Evolutionary conservation across 176 grass and related monocot species (phyloP).

Genomic region (Aegilops longissima): DNA sequence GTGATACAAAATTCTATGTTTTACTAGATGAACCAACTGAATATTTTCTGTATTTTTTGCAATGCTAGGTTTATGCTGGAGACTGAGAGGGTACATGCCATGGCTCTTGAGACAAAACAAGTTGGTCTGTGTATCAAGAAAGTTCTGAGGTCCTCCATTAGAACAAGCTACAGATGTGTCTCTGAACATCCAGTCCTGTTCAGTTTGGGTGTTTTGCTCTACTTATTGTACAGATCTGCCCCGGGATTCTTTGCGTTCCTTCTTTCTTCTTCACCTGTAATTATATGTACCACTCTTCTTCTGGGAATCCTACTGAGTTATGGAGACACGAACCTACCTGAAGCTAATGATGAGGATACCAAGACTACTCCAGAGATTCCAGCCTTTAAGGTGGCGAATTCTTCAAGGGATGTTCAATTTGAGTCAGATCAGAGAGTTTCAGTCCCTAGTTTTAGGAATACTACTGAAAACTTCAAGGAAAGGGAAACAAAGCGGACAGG

Average conservation of each 20-base stretch:
- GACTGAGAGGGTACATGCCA: constrained; percentile 33
- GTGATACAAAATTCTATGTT: not conserved
- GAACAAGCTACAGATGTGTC: constrained; percentile 50
- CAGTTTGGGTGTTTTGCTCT: constrained; percentile 47
- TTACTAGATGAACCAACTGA: not conserved
- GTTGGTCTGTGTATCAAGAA: constrained; percentile 39
- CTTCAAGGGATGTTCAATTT: constrained; percentile 30
- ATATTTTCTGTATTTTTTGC: constrained; percentile 2
- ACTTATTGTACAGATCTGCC: constrained; percentile 62
- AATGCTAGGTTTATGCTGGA: constrained; percentile 45
- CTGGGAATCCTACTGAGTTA: constrained; percentile 80
- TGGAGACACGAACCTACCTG: constrained; percentile 52
- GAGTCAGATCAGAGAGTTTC: constrained; percentile 35
- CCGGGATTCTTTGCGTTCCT: constrained; percentile 67
- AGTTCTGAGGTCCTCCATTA: constrained; percentile 61
- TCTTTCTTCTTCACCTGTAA: constrained; percentile 72
- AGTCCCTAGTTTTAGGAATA: constrained; percentile 24
- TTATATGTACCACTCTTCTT: constrained; percentile 77
- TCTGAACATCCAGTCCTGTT: constrained; percentile 56
- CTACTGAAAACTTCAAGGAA: constrained; percentile 16
- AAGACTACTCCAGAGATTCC: constrained; percentile 31
- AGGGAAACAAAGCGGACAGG: constrained; percentile 11
- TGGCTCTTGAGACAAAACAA: constrained; percentile 45
- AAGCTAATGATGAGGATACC: constrained; percentile 43
- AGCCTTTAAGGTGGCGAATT: constrained; percentile 37